Conservation (phyloP, 495 filamentous ascomycete species). For the Chlorociboria aeruginascens region DNA sequence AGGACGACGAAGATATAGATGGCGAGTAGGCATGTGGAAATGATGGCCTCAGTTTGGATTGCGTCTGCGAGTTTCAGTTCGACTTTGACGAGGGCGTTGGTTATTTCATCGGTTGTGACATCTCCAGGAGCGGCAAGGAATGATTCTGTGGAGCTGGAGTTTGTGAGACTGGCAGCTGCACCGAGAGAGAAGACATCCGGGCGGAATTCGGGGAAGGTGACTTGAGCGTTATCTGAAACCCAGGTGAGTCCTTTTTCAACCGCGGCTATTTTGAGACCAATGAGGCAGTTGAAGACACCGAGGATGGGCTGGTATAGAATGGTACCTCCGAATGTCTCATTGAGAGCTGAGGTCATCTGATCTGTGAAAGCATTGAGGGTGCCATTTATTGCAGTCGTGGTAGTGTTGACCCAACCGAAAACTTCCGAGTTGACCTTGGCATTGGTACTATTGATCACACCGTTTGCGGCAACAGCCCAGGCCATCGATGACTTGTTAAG, state of each 20-base stretch:
- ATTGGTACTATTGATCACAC: constrained; percentile 54
- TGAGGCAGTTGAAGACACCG: constrained; percentile 62
- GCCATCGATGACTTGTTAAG: constrained; percentile 60
- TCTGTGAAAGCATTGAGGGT: constrained; percentile 76
- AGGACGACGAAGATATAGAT: constrained; percentile 69
- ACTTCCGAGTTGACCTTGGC: constrained; percentile 69
- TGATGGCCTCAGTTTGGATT: constrained; percentile 60
- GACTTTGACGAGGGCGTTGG: constrained; percentile 56
- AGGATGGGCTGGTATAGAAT: constrained; percentile 58
- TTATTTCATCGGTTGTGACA: constrained; percentile 59
- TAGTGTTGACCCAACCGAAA: constrained; percentile 79
- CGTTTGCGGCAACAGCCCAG: constrained; percentile 72
- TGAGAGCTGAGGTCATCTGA: constrained; percentile 57
- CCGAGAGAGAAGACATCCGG: constrained; percentile 79
- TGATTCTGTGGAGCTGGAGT: constrained; percentile 43
- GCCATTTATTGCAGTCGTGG: constrained; percentile 67
- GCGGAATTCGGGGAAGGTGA: constrained; percentile 65
- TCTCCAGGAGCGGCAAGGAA: constrained; percentile 62
- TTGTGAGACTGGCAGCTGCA: constrained; percentile 48
- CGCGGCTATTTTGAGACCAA: constrained; percentile 61
- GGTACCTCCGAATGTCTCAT: constrained; percentile 69
- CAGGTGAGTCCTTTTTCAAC: constrained; percentile 81
- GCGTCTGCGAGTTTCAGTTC: constrained; percentile 46
- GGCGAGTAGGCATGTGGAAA: constrained; percentile 55
- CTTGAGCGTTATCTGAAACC: constrained; percentile 74